Percentiles rank a stretch among this genome's conserved stretches.
Conservation (phyloP, 306 rosid genomes). For the Ormosia emarginata region DNA sequence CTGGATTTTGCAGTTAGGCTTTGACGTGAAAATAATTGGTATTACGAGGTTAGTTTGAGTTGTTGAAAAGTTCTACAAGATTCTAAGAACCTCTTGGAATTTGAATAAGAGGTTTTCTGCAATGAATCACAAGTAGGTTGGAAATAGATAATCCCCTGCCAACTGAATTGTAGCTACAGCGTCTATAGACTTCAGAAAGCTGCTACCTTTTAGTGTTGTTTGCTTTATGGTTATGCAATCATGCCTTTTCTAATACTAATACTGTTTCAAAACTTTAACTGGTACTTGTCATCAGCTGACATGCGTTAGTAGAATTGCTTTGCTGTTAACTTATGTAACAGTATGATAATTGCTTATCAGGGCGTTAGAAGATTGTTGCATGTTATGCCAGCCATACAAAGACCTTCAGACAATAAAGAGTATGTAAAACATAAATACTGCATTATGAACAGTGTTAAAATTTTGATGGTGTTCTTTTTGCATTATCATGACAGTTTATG, state of each 20-base stretch:
- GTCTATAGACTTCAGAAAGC: neutral
- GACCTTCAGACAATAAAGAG: conserved; percentile 54
- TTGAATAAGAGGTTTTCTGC: neutral
- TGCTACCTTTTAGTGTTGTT: neutral
- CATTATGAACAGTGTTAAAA: neutral
- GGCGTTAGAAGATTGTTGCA: conserved; percentile 83
- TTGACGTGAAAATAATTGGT: neutral
- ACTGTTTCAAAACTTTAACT: neutral
- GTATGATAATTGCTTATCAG: conserved; percentile 33
- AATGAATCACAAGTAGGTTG: neutral
- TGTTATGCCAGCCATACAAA: conserved; percentile 75
- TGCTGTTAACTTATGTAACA: neutral
- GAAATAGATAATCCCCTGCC: neutral
- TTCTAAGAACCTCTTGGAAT: neutral
- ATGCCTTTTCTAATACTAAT: neutral
- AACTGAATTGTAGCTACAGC: neutral
- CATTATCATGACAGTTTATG: conserved; percentile 9
- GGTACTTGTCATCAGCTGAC: neutral
- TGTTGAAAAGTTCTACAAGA: neutral
- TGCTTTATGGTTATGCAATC: too few species aligned
- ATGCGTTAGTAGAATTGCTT: neutral
- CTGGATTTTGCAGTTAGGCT: neutral
- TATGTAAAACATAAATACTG: conserved; percentile 33
- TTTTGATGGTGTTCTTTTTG: neutral
- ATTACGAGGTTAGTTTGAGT: neutral